Conservation (phyloP, 768 basidiomycete genomes). For the Boletus eberwhitei region DNA sequence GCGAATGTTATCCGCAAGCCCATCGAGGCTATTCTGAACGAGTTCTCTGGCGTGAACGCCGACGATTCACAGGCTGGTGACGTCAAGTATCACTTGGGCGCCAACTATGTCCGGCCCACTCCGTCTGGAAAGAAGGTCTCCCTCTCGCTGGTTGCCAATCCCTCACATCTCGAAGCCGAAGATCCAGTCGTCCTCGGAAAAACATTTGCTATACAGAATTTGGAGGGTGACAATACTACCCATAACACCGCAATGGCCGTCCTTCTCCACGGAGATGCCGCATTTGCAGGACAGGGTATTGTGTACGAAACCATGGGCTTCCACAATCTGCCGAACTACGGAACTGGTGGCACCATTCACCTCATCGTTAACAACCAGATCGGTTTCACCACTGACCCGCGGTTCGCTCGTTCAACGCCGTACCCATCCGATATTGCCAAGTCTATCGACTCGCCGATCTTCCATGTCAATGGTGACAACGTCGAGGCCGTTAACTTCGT, state of each 20-base stretch:
- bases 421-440: conserved; percentile 99
- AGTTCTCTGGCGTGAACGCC: conserved; percentile 77
- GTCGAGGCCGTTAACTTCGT: conserved; percentile 98
- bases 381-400: conserved; percentile 98
- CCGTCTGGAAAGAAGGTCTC: conserved; percentile 98
- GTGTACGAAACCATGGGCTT: conserved; percentile 99
- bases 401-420: conserved; percentile 95
- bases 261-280: conserved; percentile 95
- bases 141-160: conserved; percentile 96
- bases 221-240: conserved; percentile 79
- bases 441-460: conserved; percentile 96
- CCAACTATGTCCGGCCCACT: conserved; percentile 97
- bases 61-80: conserved; percentile 89
- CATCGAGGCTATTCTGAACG: conserved; percentile 95
- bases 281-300: conserved; percentile 96
- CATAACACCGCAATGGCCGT: conserved; percentile 92
- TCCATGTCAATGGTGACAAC: conserved; percentile 99
- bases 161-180: conserved; percentile 95
- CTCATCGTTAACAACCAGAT: conserved; percentile 99
- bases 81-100: conserved; percentile 98
- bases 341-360: conserved; percentile 97
- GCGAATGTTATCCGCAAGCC: conserved; percentile 99
- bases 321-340: conserved; percentile 91
- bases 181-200: conserved; percentile 99
- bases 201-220: conserved; percentile 94